A percentile compares a stretch with the other conserved stretches of the same genome.
Conservation (phyloP, 345 rosid genomes). For the Geranium rotundifolium region DNA sequence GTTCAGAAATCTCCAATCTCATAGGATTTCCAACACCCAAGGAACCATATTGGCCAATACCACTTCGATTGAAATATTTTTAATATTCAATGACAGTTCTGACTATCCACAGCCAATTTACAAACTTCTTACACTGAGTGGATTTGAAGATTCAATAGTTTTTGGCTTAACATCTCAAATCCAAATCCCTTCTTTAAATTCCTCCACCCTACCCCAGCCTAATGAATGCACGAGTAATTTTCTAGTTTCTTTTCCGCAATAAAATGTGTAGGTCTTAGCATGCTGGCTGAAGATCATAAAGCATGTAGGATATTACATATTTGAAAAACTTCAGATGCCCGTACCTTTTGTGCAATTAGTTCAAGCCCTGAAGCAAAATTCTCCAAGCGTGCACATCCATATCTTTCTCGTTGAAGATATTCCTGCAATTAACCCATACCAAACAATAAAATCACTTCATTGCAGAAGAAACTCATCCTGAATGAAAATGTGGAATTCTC, state of each 20-base stretch:
- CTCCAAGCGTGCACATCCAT: slow-evolving; percentile 78
- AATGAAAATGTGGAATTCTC: slow-evolving; percentile 13
- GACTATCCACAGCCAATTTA: not conserved
- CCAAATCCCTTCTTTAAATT: not conserved
- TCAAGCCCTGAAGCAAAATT: slow-evolving; percentile 88
- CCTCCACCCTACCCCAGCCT: not conserved
- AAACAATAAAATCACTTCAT: slow-evolving; percentile 7
- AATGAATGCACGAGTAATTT: not conserved
- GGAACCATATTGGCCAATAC: too few relatives aligned
- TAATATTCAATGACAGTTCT: not conserved
- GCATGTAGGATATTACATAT: slow-evolving; percentile 1
- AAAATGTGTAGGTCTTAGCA: not conserved
- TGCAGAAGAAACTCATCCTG: slow-evolving; percentile 1
- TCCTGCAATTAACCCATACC: slow-evolving; percentile 40
- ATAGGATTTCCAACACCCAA: too few relatives aligned
- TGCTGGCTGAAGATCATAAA: not conserved
- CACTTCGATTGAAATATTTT: too few relatives aligned
- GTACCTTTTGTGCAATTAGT: slow-evolving; percentile 77
- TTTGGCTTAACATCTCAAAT: not conserved
- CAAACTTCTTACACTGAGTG: not conserved
- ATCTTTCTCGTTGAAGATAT: slow-evolving; percentile 87
- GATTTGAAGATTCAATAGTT: not conserved
- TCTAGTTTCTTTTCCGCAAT: not conserved
- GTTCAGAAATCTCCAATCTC: too few relatives aligned
- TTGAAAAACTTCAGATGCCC: slow-evolving; percentile 1